phyloP scores from a whole-genome alignment of 2,329 filamentous ascomycete genomes.

The Ceratocystis cubensis region DNA sequence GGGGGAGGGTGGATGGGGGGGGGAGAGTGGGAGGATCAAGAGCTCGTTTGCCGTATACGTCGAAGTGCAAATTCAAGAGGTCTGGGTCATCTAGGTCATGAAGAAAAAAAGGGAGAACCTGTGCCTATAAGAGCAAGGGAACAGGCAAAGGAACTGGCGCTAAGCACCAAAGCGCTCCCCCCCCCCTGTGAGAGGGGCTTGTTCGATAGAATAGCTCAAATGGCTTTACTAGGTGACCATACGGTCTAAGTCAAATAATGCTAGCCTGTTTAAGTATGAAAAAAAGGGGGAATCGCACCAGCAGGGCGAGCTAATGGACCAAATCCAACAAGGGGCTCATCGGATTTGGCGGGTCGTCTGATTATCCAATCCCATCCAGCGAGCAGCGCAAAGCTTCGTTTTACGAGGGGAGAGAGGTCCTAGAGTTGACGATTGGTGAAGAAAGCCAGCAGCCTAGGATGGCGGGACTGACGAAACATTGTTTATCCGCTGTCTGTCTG shows the following conservation, averaged over 20 bases:
- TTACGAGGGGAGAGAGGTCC: background rate
- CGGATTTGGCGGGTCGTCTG: background rate
- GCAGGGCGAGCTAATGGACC: background rate
- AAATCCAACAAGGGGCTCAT: background rate
- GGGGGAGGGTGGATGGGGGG: too few relatives aligned
- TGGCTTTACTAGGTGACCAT: background rate
- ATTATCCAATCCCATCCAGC: background rate
- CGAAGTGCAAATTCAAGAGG: background rate
- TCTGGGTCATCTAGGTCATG: background rate
- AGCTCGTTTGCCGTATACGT: conserved; percentile 10
- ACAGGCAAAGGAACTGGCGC: background rate
- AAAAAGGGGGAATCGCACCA: background rate
- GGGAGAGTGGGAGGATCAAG: too few relatives aligned
- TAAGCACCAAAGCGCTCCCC: background rate
- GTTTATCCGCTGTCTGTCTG: background rate
- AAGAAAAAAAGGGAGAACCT: background rate
- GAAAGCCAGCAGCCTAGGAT: background rate
- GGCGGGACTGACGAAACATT: background rate
- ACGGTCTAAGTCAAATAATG: background rate
- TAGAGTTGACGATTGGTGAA: background rate
- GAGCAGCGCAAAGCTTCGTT: background rate
- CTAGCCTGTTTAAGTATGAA: background rate
- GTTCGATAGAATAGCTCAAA: background rate
- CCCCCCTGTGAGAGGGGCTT: background rate
- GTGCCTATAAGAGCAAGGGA: conserved; percentile 7